These are phyloP conservation scores for Nidularia sp. DNA, from an alignment of 768 basidiomycete genomes.

Conservation along the genomic window DNA sequence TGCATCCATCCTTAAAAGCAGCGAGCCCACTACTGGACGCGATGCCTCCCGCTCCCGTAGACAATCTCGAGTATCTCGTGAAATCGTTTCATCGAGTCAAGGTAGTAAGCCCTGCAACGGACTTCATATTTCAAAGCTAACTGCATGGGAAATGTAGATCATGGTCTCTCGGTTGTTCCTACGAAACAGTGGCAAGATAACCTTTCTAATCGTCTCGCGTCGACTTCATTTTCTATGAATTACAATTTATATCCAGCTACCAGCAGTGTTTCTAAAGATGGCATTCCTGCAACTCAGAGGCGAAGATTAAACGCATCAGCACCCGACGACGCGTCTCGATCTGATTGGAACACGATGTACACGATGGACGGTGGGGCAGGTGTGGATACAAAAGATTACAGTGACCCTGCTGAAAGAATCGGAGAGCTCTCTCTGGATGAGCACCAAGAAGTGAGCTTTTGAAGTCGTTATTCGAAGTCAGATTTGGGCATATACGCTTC, in stretches of 20 bases:
- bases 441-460: conserved; percentile 55
- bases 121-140: not conserved
- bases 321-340: conserved; percentile 19
- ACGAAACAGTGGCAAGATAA: conserved; percentile 79
- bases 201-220: conserved; percentile 51
- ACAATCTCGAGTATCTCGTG: conserved; percentile 73
- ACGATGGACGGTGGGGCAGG: conserved; percentile 40
- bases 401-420: conserved; percentile 51
- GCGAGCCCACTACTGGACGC: conserved; percentile 37
- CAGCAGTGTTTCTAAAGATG: conserved; percentile 17
- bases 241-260: conserved; percentile 14
- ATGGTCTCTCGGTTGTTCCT: conserved; percentile 56
- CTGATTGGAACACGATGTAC: conserved; percentile 61
- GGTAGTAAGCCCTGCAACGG: conserved; percentile 21
- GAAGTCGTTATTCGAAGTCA: conserved; percentile 3
- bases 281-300: conserved; percentile 37
- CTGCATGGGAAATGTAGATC: conserved; percentile 32
- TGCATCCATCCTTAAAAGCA: conserved; percentile 65
- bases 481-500: not conserved
- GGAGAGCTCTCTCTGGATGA: conserved; percentile 75
- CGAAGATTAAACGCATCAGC: conserved; percentile 37
- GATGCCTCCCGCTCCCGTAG: conserved; percentile 62
- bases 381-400: conserved; percentile 32
- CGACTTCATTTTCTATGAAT: conserved; percentile 12
- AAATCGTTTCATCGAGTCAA: conserved; percentile 73